Base-by-base conservation (phyloP, 2,329 filamentous ascomycete genomes). In the Podosphaera aphanis region DNA sequence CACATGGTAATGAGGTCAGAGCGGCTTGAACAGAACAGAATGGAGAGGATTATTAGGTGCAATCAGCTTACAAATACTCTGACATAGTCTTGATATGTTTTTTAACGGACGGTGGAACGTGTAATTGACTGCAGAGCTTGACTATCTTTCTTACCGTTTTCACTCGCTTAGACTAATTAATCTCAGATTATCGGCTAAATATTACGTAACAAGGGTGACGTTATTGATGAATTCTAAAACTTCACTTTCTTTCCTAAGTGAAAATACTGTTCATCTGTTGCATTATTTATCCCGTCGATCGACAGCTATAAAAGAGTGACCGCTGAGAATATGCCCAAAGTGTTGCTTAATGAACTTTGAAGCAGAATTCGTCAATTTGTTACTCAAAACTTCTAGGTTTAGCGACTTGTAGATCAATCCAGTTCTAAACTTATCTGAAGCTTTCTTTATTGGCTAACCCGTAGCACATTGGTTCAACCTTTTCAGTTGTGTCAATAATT, bases 281-380 rank as follows among this genome's bases (percentile, higher is more conserved):
- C 50, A 55, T 57, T 56, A 52, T 56, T 55, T 53, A 53, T 56
- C 52, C 54, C 29, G 50, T 51, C 50, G 50, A 49, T 51, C 50
- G 50, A 53, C 54, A 57, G 56, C 48, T 51, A 48, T 57, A 54
- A n/a, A 11, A 11, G 49, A 23, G 48, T 48, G 48, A 53, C 53
- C 49, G 50, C 49, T 50, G 50, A 50, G 52, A 54, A 50, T 46
- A 27, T 53, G 47, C 51, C 51, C 47, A 49, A 48, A 50, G 51
- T 49, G 31, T 48, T 42, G 21, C 20, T 15, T 40, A 45, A 49
- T 40, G 48, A 47, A 48, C 21, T 45, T 42, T 43, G 46, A 46
- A 46, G 29, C 29, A 11, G 29, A 50, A 38, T 43, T 42, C 47
- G 45, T 25, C 46, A 48, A 19, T 25, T 38, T 36, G 25, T 39